Evolutionary conservation across 352 stramenopile genomes (phyloP).

Genomic region (Phytophthora cactorum): DNA sequence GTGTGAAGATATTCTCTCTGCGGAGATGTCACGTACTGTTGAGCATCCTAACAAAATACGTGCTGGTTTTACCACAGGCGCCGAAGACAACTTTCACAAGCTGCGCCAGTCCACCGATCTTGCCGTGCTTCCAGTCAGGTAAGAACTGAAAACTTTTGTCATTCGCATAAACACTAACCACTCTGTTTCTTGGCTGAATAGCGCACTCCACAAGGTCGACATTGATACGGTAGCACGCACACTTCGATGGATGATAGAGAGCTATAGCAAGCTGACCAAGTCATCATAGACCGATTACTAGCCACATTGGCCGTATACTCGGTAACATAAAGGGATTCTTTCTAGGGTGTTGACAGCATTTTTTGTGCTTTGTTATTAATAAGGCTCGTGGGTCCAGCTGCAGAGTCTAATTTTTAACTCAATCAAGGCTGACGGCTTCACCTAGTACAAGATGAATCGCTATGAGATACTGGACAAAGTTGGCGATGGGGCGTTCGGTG

Average conservation of each 20-base stretch:
- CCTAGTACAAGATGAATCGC: conserved; percentile 74
- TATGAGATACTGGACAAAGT: conserved; percentile 93
- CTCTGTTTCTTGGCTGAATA: conserved; percentile 20
- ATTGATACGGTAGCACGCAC: conserved; percentile 82
- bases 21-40: background rate
- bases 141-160: background rate
- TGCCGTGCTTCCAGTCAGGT: conserved; percentile 84
- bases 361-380: conserved; percentile 24
- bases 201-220: conserved; percentile 87
- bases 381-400: conserved; percentile 4
- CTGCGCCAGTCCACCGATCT: conserved; percentile 76
- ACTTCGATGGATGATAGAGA: conserved; percentile 77
- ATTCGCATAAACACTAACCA: background rate
- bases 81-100: conserved; percentile 82
- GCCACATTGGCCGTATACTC: conserved; percentile 2
- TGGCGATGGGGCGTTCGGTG: conserved; percentile 94
- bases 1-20: background rate
- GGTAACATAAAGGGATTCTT: conserved; percentile 17
- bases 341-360: background rate
- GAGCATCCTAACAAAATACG: background rate
- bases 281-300: conserved; percentile 40
- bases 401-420: conserved; percentile 4
- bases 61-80: conserved; percentile 31
- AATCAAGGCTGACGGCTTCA: background rate
- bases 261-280: conserved; percentile 64